phyloP scores from a whole-genome alignment of 2,329 filamentous ascomycete species.

The Decorospora gaudefroyi region DNA sequence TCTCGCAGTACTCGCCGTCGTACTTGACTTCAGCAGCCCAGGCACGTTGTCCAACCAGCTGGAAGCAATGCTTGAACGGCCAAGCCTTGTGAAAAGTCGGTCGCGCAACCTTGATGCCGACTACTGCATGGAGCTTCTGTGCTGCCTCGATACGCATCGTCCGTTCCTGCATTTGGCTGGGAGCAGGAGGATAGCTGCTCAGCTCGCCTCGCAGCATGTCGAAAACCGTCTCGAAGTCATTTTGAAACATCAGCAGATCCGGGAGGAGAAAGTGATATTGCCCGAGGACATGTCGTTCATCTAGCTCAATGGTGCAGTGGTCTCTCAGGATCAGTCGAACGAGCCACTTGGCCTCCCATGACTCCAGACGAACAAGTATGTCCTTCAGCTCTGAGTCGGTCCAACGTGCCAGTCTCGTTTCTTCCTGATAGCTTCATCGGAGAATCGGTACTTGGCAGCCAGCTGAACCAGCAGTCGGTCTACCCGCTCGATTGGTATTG shows the following conservation, averaged over 20 bases:
- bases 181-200: slow-evolving; percentile 44
- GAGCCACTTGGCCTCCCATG: slow-evolving; percentile 84
- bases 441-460: slow-evolving; percentile 71
- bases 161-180: slow-evolving; percentile 39
- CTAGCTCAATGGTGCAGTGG: slow-evolving; percentile 68
- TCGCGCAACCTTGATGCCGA: slow-evolving; percentile 54
- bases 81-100: slow-evolving; percentile 53
- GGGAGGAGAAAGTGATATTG: slow-evolving; percentile 72
- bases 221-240: slow-evolving; percentile 67
- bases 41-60: slow-evolving; percentile 62
- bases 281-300: slow-evolving; percentile 60
- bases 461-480: slow-evolving; percentile 68
- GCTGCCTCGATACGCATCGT: slow-evolving; percentile 48
- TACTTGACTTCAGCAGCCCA: slow-evolving; percentile 82
- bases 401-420: slow-evolving; percentile 24
- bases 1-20: slow-evolving; percentile 85
- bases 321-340: slow-evolving; percentile 80
- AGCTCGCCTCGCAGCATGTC: slow-evolving; percentile 56
- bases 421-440: slow-evolving; percentile 58
- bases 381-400: slow-evolving; percentile 35
- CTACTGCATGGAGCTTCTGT: slow-evolving; percentile 43
- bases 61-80: slow-evolving; percentile 71
- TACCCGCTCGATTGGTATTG: slow-evolving; percentile 70
- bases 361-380: slow-evolving; percentile 53
- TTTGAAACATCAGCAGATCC: slow-evolving; percentile 69